phyloP scores from a whole-genome alignment of 1,139 yeast species.

The Saccharomycopsis hybrid region DNA sequence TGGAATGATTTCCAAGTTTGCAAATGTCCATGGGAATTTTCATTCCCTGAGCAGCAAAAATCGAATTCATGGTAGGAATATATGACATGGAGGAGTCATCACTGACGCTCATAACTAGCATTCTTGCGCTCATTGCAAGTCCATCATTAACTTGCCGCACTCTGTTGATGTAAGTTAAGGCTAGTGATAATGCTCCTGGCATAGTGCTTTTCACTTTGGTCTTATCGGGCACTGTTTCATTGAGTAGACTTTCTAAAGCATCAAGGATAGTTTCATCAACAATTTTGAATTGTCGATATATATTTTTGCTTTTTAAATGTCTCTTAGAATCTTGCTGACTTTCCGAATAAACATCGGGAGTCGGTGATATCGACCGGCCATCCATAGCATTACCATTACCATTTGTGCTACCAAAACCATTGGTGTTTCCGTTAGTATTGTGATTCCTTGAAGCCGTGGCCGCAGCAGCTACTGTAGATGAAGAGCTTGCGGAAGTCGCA shows the following conservation, averaged over 20 bases:
- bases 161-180: constrained; percentile 74
- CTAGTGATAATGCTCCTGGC: constrained; percentile 74
- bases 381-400: constrained; percentile 11
- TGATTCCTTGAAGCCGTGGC: neutral
- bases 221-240: constrained; percentile 27
- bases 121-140: constrained; percentile 57
- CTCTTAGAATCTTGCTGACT: constrained; percentile 17
- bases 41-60: constrained; percentile 93
- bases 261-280: constrained; percentile 75
- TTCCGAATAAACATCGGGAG: constrained; percentile 23
- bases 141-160: constrained; percentile 45
- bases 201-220: constrained; percentile 41
- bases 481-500: constrained; percentile 1
- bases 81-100: constrained; percentile 78
- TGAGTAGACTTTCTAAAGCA: constrained; percentile 47
- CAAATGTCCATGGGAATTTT: constrained; percentile 87
- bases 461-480: constrained; percentile 1
- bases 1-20: constrained; percentile 70
- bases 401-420: constrained; percentile 5
- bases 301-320: constrained; percentile 37
- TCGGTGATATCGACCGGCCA: constrained; percentile 28
- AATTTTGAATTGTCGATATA: constrained; percentile 81
- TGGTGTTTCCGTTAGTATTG: neutral
- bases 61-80: constrained; percentile 91
- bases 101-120: constrained; percentile 68